These are phyloP conservation scores for Anthracocystis walkeri DNA, from an alignment of 1,284 basidiomycete species.

Conservation along the genomic window DNA sequence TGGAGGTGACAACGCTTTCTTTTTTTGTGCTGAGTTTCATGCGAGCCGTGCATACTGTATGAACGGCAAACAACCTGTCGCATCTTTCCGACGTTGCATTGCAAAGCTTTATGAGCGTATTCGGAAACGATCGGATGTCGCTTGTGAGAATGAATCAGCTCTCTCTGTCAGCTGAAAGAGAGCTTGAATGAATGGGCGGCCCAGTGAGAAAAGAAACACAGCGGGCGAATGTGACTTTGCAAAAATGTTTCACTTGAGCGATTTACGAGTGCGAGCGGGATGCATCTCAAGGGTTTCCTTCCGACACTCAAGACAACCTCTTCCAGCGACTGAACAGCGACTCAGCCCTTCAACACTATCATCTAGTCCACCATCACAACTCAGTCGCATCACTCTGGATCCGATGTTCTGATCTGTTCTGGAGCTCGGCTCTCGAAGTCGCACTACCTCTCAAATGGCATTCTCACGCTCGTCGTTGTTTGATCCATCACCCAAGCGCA, in stretches of 20 bases:
- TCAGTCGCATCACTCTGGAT: neutral
- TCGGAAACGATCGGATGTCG: no score
- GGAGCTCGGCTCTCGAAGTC: constrained; percentile 8
- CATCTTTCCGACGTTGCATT: neutral
- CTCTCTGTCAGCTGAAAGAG: no score
- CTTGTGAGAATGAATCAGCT: no score
- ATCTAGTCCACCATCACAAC: neutral
- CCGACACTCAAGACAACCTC: no score
- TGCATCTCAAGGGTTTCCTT: no score
- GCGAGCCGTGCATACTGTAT: constrained; percentile 7
- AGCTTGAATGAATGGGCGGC: no score
- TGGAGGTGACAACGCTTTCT: constrained; percentile 8
- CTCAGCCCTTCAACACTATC: neutral
- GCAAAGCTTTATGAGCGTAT: no score
- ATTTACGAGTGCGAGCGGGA: no score
- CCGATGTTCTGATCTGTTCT: neutral
- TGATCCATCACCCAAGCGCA: constrained; percentile 13
- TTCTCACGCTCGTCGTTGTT: constrained; percentile 7
- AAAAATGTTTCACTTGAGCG: no score
- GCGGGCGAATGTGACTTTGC: no score
- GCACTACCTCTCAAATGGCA: constrained; percentile 4
- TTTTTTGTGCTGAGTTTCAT: neutral
- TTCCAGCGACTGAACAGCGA: no score
- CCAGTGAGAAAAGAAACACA: no score
- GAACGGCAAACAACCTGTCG: neutral